phyloP scores from a whole-genome alignment of 352 stramenopile genomes.

The Globisporangium polare region DNA sequence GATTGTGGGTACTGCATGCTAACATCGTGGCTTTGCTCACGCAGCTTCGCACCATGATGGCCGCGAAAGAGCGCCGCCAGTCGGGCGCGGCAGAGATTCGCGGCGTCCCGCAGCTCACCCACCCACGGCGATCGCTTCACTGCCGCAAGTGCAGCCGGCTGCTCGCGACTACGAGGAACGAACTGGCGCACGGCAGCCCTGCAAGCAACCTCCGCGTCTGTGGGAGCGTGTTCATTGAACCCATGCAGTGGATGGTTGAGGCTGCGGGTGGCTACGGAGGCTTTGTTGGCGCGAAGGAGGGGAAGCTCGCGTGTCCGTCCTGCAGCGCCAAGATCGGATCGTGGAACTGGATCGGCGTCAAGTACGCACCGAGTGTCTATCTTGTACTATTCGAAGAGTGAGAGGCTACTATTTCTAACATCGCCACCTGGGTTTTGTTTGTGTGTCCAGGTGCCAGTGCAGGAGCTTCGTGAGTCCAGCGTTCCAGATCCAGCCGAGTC shows the following conservation, averaged over 20 bases:
- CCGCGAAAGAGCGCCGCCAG: slow-evolving; percentile 29
- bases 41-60: slow-evolving; percentile 48
- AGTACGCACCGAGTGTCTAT: too few species aligned
- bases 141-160: slow-evolving; percentile 64
- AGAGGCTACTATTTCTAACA: too few species aligned
- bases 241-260: slow-evolving; percentile 61
- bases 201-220: slow-evolving; percentile 1
- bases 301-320: slow-evolving; percentile 62
- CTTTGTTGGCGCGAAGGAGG: slow-evolving; percentile 37
- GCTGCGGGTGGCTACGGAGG: slow-evolving; percentile 1
- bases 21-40: not conserved
- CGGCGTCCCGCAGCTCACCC: slow-evolving; percentile 19
- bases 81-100: slow-evolving; percentile 22
- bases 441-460: slow-evolving; percentile 44
- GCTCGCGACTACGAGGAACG: slow-evolving; percentile 45
- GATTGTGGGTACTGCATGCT: not conserved
- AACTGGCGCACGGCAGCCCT: slow-evolving; percentile 21
- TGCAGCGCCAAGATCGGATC: slow-evolving; percentile 72
- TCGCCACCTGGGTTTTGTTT: too few species aligned
- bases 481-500: slow-evolving; percentile 59
- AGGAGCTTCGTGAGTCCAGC: slow-evolving; percentile 45
- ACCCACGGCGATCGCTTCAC: slow-evolving; percentile 21
- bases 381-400: too few species aligned
- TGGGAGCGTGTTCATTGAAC: slow-evolving; percentile 48
- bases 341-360: slow-evolving; percentile 73